These are phyloP conservation scores for Martiniozyma abietophila DNA, from an alignment of 805 yeast species.

Conservation along the genomic window DNA sequence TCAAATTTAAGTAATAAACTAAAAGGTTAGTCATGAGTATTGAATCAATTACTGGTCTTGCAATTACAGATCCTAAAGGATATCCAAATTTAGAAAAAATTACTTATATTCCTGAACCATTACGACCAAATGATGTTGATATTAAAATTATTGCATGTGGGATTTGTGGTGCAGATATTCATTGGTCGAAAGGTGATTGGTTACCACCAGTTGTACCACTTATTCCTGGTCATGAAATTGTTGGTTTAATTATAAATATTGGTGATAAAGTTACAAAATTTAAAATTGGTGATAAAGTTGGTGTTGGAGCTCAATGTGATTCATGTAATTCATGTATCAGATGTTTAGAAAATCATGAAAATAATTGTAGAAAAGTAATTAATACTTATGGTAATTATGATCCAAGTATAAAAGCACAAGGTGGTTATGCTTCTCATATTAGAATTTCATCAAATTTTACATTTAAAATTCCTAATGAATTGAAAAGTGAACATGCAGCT, in stretches of 20 bases:
- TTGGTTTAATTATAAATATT: constrained; percentile 31
- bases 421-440: constrained; percentile 42
- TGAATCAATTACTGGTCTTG: no score
- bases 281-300: constrained; percentile 40
- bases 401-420: constrained; percentile 34
- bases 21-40: no score
- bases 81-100: constrained; percentile 10
- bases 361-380: constrained; percentile 39
- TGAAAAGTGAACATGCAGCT: constrained; percentile 34
- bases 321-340: constrained; percentile 31
- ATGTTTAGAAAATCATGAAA: constrained; percentile 30
- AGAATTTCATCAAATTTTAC: constrained; percentile 34
- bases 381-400: constrained; percentile 45
- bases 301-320: constrained; percentile 36
- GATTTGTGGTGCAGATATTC: constrained; percentile 48
- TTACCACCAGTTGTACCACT: constrained; percentile 10
- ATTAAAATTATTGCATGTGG: constrained; percentile 34
- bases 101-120: constrained; percentile 9
- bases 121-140: constrained; percentile 27
- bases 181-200: constrained; percentile 28
- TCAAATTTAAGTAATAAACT: no score
- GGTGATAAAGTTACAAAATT: constrained; percentile 28
- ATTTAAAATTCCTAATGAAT: constrained; percentile 37
- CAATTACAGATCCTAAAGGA: constrained; percentile 8
- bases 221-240: constrained; percentile 37